A percentile compares a stretch with the other conserved stretches of the same genome.
These are phyloP conservation scores for Metarhizium brunneum DNA, from an alignment of 2,329 filamentous ascomycete species.

Conservation along the genomic window DNA sequence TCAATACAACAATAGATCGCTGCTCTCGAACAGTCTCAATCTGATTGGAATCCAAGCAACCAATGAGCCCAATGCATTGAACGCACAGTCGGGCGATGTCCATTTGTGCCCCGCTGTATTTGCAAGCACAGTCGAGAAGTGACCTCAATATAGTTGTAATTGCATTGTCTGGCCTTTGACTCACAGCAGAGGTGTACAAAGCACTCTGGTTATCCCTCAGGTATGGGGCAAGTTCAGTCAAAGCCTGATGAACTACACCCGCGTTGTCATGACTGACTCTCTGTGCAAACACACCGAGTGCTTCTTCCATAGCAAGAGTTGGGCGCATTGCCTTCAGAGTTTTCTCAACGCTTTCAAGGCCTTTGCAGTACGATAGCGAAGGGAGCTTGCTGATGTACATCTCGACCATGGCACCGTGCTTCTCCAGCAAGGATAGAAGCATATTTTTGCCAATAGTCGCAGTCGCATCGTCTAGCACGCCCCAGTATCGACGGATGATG, in stretches of 20 bases:
- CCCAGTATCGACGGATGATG: conserved; percentile 77
- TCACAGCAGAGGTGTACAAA: conserved; percentile 69
- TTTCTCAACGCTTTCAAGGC: conserved; percentile 58
- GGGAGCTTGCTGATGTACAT: conserved; percentile 69
- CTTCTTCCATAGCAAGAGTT: conserved; percentile 6
- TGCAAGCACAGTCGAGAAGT: conserved; percentile 76
- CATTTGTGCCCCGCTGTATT: conserved; percentile 59
- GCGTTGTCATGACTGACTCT: conserved; percentile 76
- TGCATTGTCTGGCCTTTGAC: conserved; percentile 73
- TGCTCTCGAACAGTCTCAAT: conserved; percentile 73
- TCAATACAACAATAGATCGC: conserved; percentile 73
- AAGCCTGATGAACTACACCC: conserved; percentile 72
- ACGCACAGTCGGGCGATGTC: conserved; percentile 67
- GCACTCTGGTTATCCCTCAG: conserved; percentile 65
- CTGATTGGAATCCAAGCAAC: conserved; percentile 84
- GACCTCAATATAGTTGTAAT: conserved; percentile 64
- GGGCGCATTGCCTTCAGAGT: conserved; percentile 58
- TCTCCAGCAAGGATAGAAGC: conserved; percentile 55
- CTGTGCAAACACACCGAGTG: conserved; percentile 43
- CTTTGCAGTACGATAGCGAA: conserved; percentile 61
- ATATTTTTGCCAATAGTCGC: conserved; percentile 51
- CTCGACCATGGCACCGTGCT: conserved; percentile 50
- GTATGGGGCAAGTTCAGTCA: conserved; percentile 68
- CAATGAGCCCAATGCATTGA: conserved; percentile 77
- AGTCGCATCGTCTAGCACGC: conserved; percentile 49